These are phyloP conservation scores for Gynochthodes officinalis DNA, from an alignment of 257 asterid genomes.

Conservation along the genomic window DNA sequence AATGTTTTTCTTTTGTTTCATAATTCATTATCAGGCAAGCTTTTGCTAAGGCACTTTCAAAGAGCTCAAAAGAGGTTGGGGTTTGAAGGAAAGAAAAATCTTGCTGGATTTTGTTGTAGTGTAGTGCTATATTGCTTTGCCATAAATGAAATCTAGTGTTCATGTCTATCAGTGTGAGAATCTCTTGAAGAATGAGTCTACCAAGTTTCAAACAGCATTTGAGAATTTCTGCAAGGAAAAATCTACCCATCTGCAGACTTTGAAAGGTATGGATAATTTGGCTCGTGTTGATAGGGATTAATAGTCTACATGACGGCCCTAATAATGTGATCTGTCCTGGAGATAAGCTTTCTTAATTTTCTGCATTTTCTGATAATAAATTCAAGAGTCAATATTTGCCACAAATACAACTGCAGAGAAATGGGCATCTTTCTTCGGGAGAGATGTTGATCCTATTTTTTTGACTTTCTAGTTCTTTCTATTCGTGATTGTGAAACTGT, in stretches of 20 bases:
- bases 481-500: background rate
- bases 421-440: background rate
- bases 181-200: slow-evolving; percentile 62
- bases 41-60: slow-evolving; percentile 73
- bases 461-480: background rate
- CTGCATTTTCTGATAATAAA: background rate
- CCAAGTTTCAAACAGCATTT: slow-evolving; percentile 57
- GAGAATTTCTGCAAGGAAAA: slow-evolving; percentile 77
- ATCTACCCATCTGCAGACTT: slow-evolving; percentile 59
- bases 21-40: slow-evolving; percentile 58
- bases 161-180: slow-evolving; percentile 71
- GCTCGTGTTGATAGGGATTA: background rate
- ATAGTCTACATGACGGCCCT: background rate
- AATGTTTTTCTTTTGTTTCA: slow-evolving; percentile 15
- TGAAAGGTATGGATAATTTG: slow-evolving; percentile 46
- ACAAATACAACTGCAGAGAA: background rate
- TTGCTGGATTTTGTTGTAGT: slow-evolving; percentile 17
- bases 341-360: background rate
- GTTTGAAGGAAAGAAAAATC: slow-evolving; percentile 14
- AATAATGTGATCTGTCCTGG: background rate
- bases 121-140: slow-evolving; percentile 19
- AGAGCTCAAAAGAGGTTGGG: slow-evolving; percentile 91
- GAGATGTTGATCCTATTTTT: background rate
- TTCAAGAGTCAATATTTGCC: background rate
- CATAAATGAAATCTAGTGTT: slow-evolving; percentile 23